A percentile compares a stretch with the other conserved stretches of the same genome.
Evolutionary conservation across 441 rosid genomes (phyloP).

Genomic region (Aquilaria agallochum): DNA sequence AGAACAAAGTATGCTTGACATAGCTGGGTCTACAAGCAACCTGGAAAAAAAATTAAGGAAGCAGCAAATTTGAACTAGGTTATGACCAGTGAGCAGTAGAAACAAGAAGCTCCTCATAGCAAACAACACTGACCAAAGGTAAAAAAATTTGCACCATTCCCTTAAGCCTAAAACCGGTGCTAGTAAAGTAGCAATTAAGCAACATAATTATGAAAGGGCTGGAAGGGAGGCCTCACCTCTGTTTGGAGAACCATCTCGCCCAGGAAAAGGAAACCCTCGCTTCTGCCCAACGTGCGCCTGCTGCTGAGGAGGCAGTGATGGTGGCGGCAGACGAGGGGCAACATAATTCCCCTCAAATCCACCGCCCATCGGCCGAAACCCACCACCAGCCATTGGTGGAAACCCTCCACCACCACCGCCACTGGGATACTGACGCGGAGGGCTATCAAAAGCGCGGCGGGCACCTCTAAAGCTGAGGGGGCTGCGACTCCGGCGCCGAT

Average conservation of each 20-base stretch:
- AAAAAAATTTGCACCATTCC: background rate
- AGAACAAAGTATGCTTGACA: background rate
- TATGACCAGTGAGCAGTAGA: background rate
- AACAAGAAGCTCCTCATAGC: too few species aligned
- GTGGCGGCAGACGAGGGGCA: conserved; percentile 18
- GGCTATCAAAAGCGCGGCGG: conserved; percentile 43
- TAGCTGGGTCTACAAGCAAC: background rate
- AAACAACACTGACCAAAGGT: background rate
- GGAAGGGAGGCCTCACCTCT: conserved; percentile 9
- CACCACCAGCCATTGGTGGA: conserved; percentile 17
- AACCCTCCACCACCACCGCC: conserved; percentile 36
- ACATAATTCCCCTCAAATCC: conserved; percentile 44
- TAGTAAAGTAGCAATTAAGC: background rate
- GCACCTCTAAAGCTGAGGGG: conserved; percentile 35
- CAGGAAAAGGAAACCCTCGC: conserved; percentile 50
- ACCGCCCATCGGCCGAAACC: conserved; percentile 33
- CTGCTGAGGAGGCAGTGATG: conserved; percentile 15
- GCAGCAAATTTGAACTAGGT: background rate
- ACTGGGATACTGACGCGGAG: conserved; percentile 38
- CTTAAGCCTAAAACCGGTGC: too few species aligned
- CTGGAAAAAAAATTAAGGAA: conserved; percentile 3
- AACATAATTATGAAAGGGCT: background rate
- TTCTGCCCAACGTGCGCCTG: conserved; percentile 69
- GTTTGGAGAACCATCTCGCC: conserved; percentile 59
- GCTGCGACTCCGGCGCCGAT: conserved; percentile 69